phyloP scores from a whole-genome alignment of 495 filamentous ascomycete species.

The Hyaloscypha finlandica region DNA sequence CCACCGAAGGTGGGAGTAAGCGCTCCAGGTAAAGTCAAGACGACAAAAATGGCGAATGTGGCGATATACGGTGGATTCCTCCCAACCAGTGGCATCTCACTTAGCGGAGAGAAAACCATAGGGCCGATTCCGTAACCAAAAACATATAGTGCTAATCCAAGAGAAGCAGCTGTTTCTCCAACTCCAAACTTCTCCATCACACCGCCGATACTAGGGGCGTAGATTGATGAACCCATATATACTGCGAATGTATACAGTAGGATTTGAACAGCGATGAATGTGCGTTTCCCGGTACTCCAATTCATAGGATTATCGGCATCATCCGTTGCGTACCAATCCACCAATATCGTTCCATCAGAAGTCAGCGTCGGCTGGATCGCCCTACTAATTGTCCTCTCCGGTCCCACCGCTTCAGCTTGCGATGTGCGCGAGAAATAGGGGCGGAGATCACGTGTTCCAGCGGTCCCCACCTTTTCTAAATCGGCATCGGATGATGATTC shows the following conservation, averaged over 20 bases:
- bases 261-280: conserved; percentile 48
- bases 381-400: conserved; percentile 37
- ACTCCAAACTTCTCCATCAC: conserved; percentile 52
- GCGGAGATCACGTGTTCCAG: conserved; percentile 1
- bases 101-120: conserved; percentile 40
- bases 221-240: conserved; percentile 50
- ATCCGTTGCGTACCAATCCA: conserved; percentile 54
- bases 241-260: conserved; percentile 49
- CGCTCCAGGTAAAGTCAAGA: conserved; percentile 73
- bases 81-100: conserved; percentile 63
- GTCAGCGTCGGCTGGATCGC: conserved; percentile 46
- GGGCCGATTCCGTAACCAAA: conserved; percentile 56
- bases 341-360: conserved; percentile 52
- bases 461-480: conserved; percentile 9
- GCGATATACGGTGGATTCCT: conserved; percentile 67
- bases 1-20: conserved; percentile 68
- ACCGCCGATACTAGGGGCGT: conserved; percentile 43
- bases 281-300: conserved; percentile 41
- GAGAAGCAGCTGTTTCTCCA: conserved; percentile 50
- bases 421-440: conserved; percentile 11
- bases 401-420: conserved; percentile 4
- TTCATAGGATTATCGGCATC: conserved; percentile 58
- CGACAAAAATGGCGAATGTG: conserved; percentile 68
- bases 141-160: conserved; percentile 55
- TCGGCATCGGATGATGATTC: conserved; percentile 11